Base-by-base conservation (phyloP, 345 rosid genomes). In the Anacardium occidentale region DNA sequence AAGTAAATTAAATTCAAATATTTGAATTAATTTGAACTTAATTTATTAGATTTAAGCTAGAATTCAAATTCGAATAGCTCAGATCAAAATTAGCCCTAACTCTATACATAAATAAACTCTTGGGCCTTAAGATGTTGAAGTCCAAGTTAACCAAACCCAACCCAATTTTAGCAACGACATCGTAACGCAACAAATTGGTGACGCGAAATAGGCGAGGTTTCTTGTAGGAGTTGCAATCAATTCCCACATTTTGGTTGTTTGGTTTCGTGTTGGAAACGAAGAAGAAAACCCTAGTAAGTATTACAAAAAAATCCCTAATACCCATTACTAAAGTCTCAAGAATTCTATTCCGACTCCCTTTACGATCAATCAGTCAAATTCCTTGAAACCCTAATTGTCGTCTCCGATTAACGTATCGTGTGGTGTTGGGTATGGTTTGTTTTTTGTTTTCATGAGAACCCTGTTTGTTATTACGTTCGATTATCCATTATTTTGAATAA, bases 391-490 rank as follows among this genome's bases (percentile, higher is more conserved):
- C 79, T 50, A 25, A 45, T 69, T 12, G 9, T 29, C 1, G 37
- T 47, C 3, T 32, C 54, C 50, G 47, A 55, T 69, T 50, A 44
- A 2, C 24, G 0, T 25, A 47, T 48, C 25, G 37, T 83, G 74
- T 63, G 80, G 73, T 82, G 79, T 76, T 60, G 66, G 87, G 88
- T 81, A 72, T 80, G 82, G 83, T 61, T 70, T 18, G 8, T 50
- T 50, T 50, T 8, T 37, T 37, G 21, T 66, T 52, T 50, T 62
- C 2, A 44, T 45, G 12, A 22, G 22, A 13, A 37, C 8, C 50
- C 20, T 12, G 44, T 63, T 1, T 25, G 64, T 48, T 6, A n/a
- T 67, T 37, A 22, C 26, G 22, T 0, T 24, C 21, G 4, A 17
- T 40, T 50, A 20, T 45, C 20, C 26, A 50, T 22, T 14, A 13